Evolutionary conservation across 2,329 filamentous ascomycete species (phyloP).

Genomic region (Cordyceps cicadae): DNA sequence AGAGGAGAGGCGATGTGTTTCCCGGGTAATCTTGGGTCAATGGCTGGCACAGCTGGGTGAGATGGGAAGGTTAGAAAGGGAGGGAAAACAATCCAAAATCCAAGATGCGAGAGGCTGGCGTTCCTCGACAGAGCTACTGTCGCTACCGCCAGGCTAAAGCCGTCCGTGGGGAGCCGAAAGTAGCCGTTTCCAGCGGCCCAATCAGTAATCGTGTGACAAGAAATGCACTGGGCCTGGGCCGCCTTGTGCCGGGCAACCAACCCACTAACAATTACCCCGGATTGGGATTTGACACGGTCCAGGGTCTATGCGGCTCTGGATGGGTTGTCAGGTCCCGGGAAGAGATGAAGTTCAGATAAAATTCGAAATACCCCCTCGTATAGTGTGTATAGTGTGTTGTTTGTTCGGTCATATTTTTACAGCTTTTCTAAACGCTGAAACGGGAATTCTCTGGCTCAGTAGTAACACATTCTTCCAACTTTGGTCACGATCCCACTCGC

Average conservation of each 20-base stretch:
- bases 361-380: too few relatives aligned
- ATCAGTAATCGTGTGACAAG: not conserved
- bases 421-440: too few relatives aligned
- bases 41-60: not conserved
- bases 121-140: not conserved
- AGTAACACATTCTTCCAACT: too few relatives aligned
- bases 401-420: too few relatives aligned
- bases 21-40: not conserved
- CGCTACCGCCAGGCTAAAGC: constrained; percentile 1
- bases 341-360: too few relatives aligned
- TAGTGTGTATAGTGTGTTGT: too few relatives aligned
- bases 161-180: constrained; percentile 26
- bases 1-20: not conserved
- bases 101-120: not conserved
- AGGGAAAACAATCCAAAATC: not conserved
- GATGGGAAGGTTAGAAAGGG: constrained; percentile 9
- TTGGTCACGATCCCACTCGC: not conserved
- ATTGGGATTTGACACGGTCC: not conserved
- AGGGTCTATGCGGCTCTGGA: too few relatives aligned
- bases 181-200: constrained; percentile 19
- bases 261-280: not conserved
- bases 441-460: too few relatives aligned
- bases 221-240: constrained; percentile 4
- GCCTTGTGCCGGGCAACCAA: constrained; percentile 2
- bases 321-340: not conserved